Evolutionary conservation across 345 rosid species (phyloP), one percentile per base, ranked within the genome.

Genomic region (Heritiera littoralis): DNA sequence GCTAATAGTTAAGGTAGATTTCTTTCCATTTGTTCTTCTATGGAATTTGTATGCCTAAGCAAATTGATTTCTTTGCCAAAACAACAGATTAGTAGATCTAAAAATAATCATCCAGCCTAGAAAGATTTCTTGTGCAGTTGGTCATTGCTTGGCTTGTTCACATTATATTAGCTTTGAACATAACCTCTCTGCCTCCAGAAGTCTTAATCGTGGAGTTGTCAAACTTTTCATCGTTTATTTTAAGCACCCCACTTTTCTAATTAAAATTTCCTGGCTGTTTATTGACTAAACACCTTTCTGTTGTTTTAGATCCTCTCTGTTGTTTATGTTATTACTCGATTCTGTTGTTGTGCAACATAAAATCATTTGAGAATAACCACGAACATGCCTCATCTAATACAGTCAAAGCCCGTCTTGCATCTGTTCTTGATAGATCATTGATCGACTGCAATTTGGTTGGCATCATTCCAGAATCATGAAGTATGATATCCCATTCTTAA

Each of bases 71-170:
- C 28, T 56, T 56, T 56, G 12, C 63, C 30, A 58, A 58, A 58
- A 7, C 28, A 7, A 18, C 3, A 18, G 9, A 58, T 30, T n/a
- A 18, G 32, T 59, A 60, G 48, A 64, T 64, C 45, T 32, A 14
- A 1, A 4, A 30, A 35, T 64, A 32, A 13, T 32, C 69, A 35
- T 35, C 17, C 69, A 15, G 17, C 20, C 35, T 14, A 35, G 20
- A 6, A 12, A 35, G n/a, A 65, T 71, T 14, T 6, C 38, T 71
- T 49, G 40, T 71, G 38, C 15, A 12, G 1, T 51, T 51, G 17
- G 3, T 51, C 65, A 6, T 55, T 55, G 74, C 56, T 69, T 69
- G 74, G 35, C 38, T 69, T 69, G 6, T 65, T 65, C 43, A 13
- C 41, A 1, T 32, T 65, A 13, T 2, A 13, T 65, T 35, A 35